Evolutionary conservation across 2,329 filamentous ascomycete species (phyloP), one percentile per base, ranked within the genome.

Genomic region (Penicillium sp.): DNA sequence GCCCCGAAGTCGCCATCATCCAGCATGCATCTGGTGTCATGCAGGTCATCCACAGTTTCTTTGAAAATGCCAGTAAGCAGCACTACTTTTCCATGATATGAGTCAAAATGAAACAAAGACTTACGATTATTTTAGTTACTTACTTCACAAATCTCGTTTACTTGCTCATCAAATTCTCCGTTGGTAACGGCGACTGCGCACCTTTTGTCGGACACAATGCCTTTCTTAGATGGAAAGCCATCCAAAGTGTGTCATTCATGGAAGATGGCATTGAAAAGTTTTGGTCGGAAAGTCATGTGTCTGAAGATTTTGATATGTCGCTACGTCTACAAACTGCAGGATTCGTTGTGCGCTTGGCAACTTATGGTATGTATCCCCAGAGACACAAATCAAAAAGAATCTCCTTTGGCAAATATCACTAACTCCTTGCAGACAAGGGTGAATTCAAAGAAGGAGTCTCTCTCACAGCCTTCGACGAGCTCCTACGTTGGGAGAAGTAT

Each of bases 131-230:
- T 18, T 47, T 21, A 57, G 55, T 90, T 64, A 89, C 87, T 1
- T 91, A 88, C 75, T 91, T 91, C 73, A 91, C 88, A 40, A 86
- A 91, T 66, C 80, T 91, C 52, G 84, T 91, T 63, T 92, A 91
- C 74, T 85, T 83, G 0, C 83, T 86, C 38, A 90, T 91, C 64
- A 79, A 81, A 33, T 91, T 86, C 65, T 83, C 84, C 18, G 86
- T 90, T 26, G 82, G 84, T 7, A 86, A 83, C 50, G 88, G 88
- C 5, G 88, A 91, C 53, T 82, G 87, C 4, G 85, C 87, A 0
- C 87, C 87, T 0, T 91, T 91, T 62, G 88, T 91, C 59, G 88
- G 88, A 1, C 88, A 91, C 75, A 91, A 91, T 65, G 88, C 88
- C 1, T 83, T 91, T 57, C 76, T 91, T 14, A 81, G 88, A n/a